Evolutionary conservation across 176 grass and related monocot species (phyloP), one percentile per base, ranked within the genome.

Genomic region (Coix lacrymajobi): DNA sequence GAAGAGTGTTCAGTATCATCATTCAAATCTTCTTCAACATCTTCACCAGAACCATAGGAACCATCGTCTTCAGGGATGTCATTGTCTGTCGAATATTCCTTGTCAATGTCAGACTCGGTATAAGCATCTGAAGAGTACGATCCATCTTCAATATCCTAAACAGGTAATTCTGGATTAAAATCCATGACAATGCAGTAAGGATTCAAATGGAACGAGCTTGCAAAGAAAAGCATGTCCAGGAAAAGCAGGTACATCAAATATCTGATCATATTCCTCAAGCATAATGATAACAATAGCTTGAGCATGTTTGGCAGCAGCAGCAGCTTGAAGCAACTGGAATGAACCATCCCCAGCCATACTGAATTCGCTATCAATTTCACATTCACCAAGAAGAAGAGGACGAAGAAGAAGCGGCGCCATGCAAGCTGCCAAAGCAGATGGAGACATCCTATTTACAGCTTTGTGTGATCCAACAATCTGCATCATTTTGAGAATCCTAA

Each of bases 401-500:
- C 95, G 89, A 34, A 97, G 92, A 76, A 97, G 95, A 58, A 97
- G 92, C 20, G 95, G 95, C 17, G 95, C 92, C 95, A 97, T 97
- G 73, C 95, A 97, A 88, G 95, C 95, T 52, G 95, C 95, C 81
- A 97, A 80, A 79, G 95, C 95, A 58, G 92, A 88, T 70, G 82
- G 62, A 78, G 92, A 88, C 95, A 97, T 97, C 74, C 92, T 87
- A 85, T 97, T 97, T 81, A 89, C 89, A 54, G 88, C 72, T 94
- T 89, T 97, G 74, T 97, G 86, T 22, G 76, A 84, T 56, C 83
- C 92, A 74, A 97, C 95, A 69, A 80, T 90, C 70, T 80, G 88
- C 95, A 97, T 97, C 95, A 97, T 97, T 83, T 94, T 90, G 83
- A 97, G 92, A 86, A 89, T 97, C 95, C 95, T 97, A 87, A 68